Conservation (phyloP, 208 protist species). For the Crithidia sp. region DNA sequence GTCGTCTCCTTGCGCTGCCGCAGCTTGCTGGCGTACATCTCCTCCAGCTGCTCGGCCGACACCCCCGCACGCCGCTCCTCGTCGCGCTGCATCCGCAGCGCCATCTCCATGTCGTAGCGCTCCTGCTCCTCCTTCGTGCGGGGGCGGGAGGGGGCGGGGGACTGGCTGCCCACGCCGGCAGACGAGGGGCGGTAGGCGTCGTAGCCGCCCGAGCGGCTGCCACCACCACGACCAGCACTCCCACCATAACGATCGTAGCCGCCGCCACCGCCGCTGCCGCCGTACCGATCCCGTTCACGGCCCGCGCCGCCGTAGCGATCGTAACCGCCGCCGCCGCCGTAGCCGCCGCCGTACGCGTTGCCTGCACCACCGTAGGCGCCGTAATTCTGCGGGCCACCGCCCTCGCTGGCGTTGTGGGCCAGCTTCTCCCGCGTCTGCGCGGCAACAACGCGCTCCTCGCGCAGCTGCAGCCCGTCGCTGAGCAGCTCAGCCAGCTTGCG, state of each 20-base stretch:
- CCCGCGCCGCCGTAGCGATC: slow-evolving; percentile 1
- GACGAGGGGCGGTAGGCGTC: slow-evolving; percentile 29
- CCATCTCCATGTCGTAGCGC: slow-evolving; percentile 85
- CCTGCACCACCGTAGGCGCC: slow-evolving; percentile 34
- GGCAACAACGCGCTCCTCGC: slow-evolving; percentile 82
- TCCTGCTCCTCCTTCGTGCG: slow-evolving; percentile 85
- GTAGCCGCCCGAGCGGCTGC: slow-evolving; percentile 30
- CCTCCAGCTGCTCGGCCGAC: slow-evolving; percentile 66
- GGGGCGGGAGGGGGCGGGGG: slow-evolving; percentile 20
- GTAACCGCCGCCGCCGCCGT: slow-evolving; percentile 9
- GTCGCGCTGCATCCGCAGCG: slow-evolving; percentile 83
- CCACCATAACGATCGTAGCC: slow-evolving; percentile 6
- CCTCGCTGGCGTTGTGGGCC: slow-evolving; percentile 45
- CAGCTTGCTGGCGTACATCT: slow-evolving; percentile 68
- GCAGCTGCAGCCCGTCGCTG: slow-evolving; percentile 75
- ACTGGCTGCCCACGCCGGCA: neutral
- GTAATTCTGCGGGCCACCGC: slow-evolving; percentile 33
- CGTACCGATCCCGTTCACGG: slow-evolving; percentile 6
- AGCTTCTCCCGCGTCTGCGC: slow-evolving; percentile 73
- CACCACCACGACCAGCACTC: slow-evolving; percentile 1
- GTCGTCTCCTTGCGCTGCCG: slow-evolving; percentile 19
- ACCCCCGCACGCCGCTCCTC: slow-evolving; percentile 80
- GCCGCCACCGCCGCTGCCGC: slow-evolving; percentile 12
- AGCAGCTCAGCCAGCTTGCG: slow-evolving; percentile 84
- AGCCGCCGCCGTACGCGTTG: slow-evolving; percentile 25